A percentile compares a stretch with the other conserved stretches of the same genome.
Conservation (phyloP, 768 basidiomycete species). For the Suillus hirtellus region DNA sequence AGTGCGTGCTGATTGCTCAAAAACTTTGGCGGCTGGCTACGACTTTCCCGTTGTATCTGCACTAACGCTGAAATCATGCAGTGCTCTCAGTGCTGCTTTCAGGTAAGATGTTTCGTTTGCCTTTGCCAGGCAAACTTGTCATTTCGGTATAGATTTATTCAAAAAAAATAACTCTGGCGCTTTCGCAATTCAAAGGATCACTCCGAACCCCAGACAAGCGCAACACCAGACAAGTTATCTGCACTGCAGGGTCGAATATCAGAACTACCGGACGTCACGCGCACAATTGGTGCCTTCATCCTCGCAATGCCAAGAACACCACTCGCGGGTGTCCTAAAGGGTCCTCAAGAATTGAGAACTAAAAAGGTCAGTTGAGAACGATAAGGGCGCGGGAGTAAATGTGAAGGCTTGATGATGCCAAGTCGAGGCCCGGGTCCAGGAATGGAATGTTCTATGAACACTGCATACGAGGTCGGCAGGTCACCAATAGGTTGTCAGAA, state of each 20-base stretch:
- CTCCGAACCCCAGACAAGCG: background rate
- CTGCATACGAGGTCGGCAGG: background rate
- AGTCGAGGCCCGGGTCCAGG: constrained; percentile 19
- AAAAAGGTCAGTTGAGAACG: constrained; percentile 87
- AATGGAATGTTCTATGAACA: constrained; percentile 25
- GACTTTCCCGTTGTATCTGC: background rate
- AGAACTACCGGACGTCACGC: constrained; percentile 48
- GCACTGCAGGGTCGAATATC: constrained; percentile 1
- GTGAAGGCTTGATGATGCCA: background rate
- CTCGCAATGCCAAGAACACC: constrained; percentile 60
- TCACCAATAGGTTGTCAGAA: background rate
- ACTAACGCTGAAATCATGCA: background rate
- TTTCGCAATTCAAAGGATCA: background rate
- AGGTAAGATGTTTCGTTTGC: constrained; percentile 13
- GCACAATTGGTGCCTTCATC: constrained; percentile 89
- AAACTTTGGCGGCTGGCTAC: background rate
- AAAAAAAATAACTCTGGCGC: background rate
- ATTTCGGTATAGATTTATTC: background rate
- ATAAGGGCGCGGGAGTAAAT: constrained; percentile 55
- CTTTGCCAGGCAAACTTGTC: constrained; percentile 29
- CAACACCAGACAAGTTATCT: background rate
- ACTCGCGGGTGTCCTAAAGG: constrained; percentile 51
- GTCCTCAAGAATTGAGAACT: constrained; percentile 56
- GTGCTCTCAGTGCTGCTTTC: background rate
- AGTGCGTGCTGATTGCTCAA: background rate